phyloP scores from a whole-genome alignment of 139 green algal genomes.

The Volvox reticuliferus region DNA sequence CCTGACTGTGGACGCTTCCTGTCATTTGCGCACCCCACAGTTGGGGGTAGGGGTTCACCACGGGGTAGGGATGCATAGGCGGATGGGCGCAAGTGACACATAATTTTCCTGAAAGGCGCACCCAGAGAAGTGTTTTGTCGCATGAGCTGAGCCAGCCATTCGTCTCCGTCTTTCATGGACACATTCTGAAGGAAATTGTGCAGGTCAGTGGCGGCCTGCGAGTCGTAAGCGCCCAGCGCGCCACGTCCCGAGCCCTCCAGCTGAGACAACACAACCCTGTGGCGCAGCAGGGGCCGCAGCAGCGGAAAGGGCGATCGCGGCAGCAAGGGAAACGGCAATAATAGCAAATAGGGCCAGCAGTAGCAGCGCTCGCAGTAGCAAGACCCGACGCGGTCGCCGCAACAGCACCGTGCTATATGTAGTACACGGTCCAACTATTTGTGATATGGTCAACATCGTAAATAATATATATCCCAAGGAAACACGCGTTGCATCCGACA shows the following conservation, averaged over 20 bases:
- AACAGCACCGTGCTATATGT: too few species aligned
- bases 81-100: not conserved
- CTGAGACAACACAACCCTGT: conserved; percentile 77
- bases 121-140: conserved; percentile 65
- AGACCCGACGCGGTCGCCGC: too few species aligned
- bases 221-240: conserved; percentile 72
- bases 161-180: conserved; percentile 59
- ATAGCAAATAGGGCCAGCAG: not conserved
- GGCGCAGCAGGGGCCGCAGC: not conserved
- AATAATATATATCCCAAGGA: too few species aligned
- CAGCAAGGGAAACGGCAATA: not conserved
- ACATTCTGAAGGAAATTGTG: conserved; percentile 55
- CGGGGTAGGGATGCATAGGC: not conserved
- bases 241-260: conserved; percentile 79
- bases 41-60: too few species aligned
- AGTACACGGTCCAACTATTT: too few species aligned
- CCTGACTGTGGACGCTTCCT: too few species aligned
- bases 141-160: conserved; percentile 66
- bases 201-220: conserved; percentile 13
- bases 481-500: too few species aligned
- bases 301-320: not conserved
- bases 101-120: not conserved
- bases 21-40: not conserved
- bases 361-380: too few species aligned
- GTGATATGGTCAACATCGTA: too few species aligned